These are phyloP conservation scores for Alternaria consortialis DNA, from an alignment of 2,329 filamentous ascomycete genomes.

Conservation along the genomic window DNA sequence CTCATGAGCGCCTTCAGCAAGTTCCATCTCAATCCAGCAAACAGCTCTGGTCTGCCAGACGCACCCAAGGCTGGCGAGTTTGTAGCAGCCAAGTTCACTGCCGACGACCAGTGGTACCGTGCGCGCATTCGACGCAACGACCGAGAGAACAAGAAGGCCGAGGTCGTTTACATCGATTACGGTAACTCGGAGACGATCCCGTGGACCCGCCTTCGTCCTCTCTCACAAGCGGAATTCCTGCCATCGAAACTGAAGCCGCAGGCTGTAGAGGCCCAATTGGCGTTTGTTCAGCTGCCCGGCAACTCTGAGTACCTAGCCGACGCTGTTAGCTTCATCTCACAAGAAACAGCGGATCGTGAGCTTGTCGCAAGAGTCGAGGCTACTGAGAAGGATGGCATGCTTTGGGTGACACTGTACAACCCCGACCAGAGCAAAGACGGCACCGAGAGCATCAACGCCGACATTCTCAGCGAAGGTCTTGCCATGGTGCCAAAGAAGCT, in stretches of 20 bases:
- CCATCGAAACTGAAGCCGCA: slow-evolving; percentile 80
- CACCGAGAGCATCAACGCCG: slow-evolving; percentile 87
- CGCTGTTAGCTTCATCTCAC: slow-evolving; percentile 76
- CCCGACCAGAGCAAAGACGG: slow-evolving; percentile 68
- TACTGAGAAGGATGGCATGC: slow-evolving; percentile 79
- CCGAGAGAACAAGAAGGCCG: slow-evolving; percentile 82
- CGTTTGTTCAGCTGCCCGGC: slow-evolving; percentile 87
- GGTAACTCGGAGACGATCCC: slow-evolving; percentile 91
- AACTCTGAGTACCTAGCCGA: slow-evolving; percentile 81
- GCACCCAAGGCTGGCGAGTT: slow-evolving; percentile 90
- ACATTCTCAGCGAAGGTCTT: slow-evolving; percentile 82
- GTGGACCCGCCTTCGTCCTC: slow-evolving; percentile 83
- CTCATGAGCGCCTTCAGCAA: slow-evolving; percentile 91
- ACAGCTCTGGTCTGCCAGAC: slow-evolving; percentile 75
- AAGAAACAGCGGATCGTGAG: slow-evolving; percentile 76
- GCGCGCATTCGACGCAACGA: slow-evolving; percentile 92
- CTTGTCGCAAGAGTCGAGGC: slow-evolving; percentile 93
- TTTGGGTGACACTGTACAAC: slow-evolving; percentile 90
- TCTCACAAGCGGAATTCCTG: slow-evolving; percentile 81
- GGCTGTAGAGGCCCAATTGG: slow-evolving; percentile 85
- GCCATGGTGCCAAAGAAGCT: slow-evolving; percentile 93
- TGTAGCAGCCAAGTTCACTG: slow-evolving; percentile 89
- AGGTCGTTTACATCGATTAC: slow-evolving; percentile 95
- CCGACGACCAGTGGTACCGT: slow-evolving; percentile 93
- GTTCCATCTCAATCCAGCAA: slow-evolving; percentile 87